Conservation (phyloP, 176 grass and related monocot genomes). For the Typha latifolia region DNA sequence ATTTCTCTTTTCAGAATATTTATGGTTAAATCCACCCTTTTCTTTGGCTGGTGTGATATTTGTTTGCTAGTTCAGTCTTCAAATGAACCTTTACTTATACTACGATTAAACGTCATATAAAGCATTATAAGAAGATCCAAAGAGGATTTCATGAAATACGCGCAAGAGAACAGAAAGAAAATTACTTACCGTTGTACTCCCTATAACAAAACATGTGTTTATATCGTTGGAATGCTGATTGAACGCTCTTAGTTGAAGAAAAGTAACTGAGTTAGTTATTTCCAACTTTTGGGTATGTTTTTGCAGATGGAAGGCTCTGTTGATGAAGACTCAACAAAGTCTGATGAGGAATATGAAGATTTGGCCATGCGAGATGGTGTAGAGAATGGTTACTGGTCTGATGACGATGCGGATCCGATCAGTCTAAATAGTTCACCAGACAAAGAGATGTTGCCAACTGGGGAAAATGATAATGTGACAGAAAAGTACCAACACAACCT, state of each 20-base stretch:
- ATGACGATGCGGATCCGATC: conserved; percentile 26
- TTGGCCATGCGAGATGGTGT: conserved; percentile 62
- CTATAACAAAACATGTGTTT: too few relatives aligned
- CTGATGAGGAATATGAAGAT: conserved; percentile 84
- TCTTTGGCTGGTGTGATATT: too few relatives aligned
- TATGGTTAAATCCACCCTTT: too few relatives aligned
- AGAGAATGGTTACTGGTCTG: conserved; percentile 40
- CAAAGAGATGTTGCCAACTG: conserved; percentile 1
- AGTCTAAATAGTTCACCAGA: background rate
- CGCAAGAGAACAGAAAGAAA: too few relatives aligned
- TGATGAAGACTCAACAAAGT: conserved; percentile 74
- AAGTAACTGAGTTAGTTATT: background rate
- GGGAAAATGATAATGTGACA: background rate
- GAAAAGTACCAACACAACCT: conserved; percentile 31
- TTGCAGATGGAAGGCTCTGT: conserved; percentile 85
- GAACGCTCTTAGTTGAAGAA: background rate
- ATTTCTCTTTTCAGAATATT: too few relatives aligned
- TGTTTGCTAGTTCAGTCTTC: background rate
- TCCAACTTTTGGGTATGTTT: background rate
- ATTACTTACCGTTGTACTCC: too few relatives aligned
- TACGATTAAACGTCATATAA: background rate
- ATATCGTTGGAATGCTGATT: background rate
- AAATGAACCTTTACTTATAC: background rate
- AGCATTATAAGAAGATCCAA: background rate
- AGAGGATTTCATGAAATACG: too few relatives aligned